A percentile compares a stretch with the other conserved stretches of the same genome.
phyloP scores from a whole-genome alignment of 2,329 filamentous ascomycete genomes.

The Aspergillus calidoustus region DNA sequence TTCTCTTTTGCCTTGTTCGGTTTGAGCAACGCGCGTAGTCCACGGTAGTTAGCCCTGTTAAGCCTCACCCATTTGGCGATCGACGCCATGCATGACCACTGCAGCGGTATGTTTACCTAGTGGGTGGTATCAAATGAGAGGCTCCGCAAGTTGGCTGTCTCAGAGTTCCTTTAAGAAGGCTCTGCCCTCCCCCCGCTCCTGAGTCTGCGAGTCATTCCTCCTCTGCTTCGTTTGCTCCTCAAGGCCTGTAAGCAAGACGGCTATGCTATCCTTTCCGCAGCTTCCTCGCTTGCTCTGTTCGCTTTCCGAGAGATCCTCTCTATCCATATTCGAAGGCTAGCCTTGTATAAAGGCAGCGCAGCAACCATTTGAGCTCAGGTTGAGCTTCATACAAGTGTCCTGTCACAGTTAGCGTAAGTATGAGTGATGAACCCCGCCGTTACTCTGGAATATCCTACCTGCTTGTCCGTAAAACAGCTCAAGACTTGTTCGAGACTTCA shows the following conservation, averaged over 20 bases:
- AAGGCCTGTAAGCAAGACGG: constrained; percentile 1
- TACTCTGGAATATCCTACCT: background rate
- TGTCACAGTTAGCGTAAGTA: background rate
- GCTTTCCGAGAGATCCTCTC: background rate
- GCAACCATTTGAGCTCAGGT: background rate
- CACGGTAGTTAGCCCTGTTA: constrained; percentile 33
- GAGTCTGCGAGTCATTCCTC: constrained; percentile 19
- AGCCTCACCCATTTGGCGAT: constrained; percentile 47
- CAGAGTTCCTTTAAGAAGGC: constrained; percentile 38
- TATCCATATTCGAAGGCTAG: background rate
- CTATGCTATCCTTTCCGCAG: constrained; percentile 6
- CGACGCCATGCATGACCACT: constrained; percentile 52
- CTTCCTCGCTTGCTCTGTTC: background rate
- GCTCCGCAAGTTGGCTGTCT: constrained; percentile 40
- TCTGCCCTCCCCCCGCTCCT: constrained; percentile 33
- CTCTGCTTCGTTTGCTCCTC: constrained; percentile 14
- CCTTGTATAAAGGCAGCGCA: constrained; percentile 3
- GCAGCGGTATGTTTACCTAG: constrained; percentile 47
- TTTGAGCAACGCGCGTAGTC: constrained; percentile 31
- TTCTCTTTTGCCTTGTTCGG: constrained; percentile 26
- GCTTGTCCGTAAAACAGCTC: background rate
- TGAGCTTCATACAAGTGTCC: background rate
- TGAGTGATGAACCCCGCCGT: background rate
- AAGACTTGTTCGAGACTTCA: background rate
- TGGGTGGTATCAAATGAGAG: constrained; percentile 52